phyloP scores from a whole-genome alignment of 108 stramenopile genomes.

The Epipyxis sp. region DNA sequence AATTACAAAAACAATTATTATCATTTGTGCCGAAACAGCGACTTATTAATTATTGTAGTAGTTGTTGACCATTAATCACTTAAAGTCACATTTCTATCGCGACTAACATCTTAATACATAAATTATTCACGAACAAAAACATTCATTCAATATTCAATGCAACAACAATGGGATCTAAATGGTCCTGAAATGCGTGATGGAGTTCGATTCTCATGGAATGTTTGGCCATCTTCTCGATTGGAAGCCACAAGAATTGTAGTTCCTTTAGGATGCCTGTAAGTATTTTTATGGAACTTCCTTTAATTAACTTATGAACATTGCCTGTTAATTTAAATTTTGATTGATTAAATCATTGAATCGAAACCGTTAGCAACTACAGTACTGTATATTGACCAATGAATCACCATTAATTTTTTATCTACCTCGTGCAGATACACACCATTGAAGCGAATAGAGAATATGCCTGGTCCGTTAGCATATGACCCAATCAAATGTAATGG shows the following conservation, averaged over 20 bases:
- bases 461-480: slow-evolving; percentile 84
- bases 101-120: too few species aligned
- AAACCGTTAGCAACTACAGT: too few species aligned
- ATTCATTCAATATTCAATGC: too few species aligned
- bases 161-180: slow-evolving; percentile 3
- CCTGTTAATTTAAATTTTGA: too few species aligned
- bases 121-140: too few species aligned
- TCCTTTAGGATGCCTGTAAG: slow-evolving; percentile 83
- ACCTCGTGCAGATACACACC: slow-evolving; percentile 71
- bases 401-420: neutral
- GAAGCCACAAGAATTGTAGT: slow-evolving; percentile 96
- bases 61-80: too few species aligned
- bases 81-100: too few species aligned
- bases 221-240: slow-evolving; percentile 86
- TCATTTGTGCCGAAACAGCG: too few species aligned
- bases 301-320: slow-evolving; percentile 2
- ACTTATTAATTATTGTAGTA: too few species aligned
- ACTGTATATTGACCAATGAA: neutral
- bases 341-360: too few species aligned
- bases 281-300: neutral
- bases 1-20: too few species aligned
- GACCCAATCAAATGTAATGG: slow-evolving; percentile 95
- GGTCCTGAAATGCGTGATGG: slow-evolving; percentile 66
- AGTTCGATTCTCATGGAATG: slow-evolving; percentile 87
- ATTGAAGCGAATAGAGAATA: slow-evolving; percentile 71